Base-by-base conservation (phyloP, 768 basidiomycete species). In the Obba rivulosa region DNA sequence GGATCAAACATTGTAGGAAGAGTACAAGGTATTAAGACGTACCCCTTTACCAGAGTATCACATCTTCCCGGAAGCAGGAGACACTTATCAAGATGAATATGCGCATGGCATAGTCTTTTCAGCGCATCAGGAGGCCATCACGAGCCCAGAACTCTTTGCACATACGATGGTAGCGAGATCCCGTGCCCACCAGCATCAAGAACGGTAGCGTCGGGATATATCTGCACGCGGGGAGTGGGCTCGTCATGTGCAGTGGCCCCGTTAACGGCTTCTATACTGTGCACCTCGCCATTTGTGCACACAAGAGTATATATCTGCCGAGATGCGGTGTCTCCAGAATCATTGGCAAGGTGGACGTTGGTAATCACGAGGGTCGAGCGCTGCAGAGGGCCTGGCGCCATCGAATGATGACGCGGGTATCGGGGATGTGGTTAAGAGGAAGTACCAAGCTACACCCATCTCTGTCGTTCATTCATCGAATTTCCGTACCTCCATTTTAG, bases 71-170 rank as follows among this genome's bases (percentile, higher is more conserved):
- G 28, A 7, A 85, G 66, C 43, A 85, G 76, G 60, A 82, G 82
- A 63, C 79, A 83, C 63, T 85, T 82, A 68, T 84, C 81, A 25
- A 84, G 71, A 62, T 82, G 81, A 55, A 85, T 76, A 56, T 83
- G 80, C 17, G 78, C 73, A 63, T 82, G 81, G 60, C 80, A 81
- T 43, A 83, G 48, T 7, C 73, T 72, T 43, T n/a, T 14, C 25
- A 34, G 22, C 36, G 34, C 10, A 22, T 37, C 41, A 55, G 54
- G 36, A 8, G 28, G 10, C 17, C 23, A 13, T 34, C 40, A 23
- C n/a, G 34, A 13, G 23, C 23, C 22, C 18, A 18, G 34, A 21
- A 34, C 37, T 17, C 16, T 40, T 38, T 25, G 46, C 43, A 54
- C 53, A 45, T 1, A 62, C 60, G 56, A 56, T 42, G 60, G 60